Evolutionary conservation across 1,284 basidiomycete genomes (phyloP).

Genomic region (Sphaerobolus stellatus): DNA sequence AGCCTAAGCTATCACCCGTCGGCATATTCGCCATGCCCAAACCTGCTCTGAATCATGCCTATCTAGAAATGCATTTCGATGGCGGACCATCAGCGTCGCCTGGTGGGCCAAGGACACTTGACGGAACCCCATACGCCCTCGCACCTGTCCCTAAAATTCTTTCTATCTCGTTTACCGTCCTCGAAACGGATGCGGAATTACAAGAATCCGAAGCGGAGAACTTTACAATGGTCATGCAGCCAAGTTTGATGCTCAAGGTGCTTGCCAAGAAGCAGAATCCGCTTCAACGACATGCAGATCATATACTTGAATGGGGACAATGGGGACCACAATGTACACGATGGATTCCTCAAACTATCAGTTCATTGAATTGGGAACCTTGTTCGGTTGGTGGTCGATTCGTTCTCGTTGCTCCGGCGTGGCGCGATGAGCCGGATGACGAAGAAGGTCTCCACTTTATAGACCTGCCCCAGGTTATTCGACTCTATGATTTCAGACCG

Average conservation of each 20-base stretch:
- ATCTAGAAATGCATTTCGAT: slow-evolving; percentile 7
- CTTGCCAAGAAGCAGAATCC: background rate
- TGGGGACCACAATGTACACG: slow-evolving; percentile 54
- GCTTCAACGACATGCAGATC: background rate
- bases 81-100: slow-evolving; percentile 1
- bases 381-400: slow-evolving; percentile 48
- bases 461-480: slow-evolving; percentile 33
- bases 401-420: slow-evolving; percentile 14
- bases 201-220: slow-evolving; percentile 15
- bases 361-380: slow-evolving; percentile 58
- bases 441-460: slow-evolving; percentile 14
- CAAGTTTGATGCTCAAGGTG: slow-evolving; percentile 23
- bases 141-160: slow-evolving; percentile 1
- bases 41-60: background rate
- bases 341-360: slow-evolving; percentile 38
- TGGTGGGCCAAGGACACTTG: slow-evolving; percentile 2
- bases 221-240: slow-evolving; percentile 41
- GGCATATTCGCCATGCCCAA: slow-evolving; percentile 38
- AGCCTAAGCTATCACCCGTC: slow-evolving; percentile 24
- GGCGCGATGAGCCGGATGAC: slow-evolving; percentile 8
- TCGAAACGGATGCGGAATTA: background rate
- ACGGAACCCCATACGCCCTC: slow-evolving; percentile 8
- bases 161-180: background rate
- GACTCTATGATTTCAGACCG: slow-evolving; percentile 50
- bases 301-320: slow-evolving; percentile 40